Percentiles rank a stretch among this genome's conserved stretches.
phyloP scores from a whole-genome alignment of 164 flowering plant species.

The Protea cynaroides region DNA sequence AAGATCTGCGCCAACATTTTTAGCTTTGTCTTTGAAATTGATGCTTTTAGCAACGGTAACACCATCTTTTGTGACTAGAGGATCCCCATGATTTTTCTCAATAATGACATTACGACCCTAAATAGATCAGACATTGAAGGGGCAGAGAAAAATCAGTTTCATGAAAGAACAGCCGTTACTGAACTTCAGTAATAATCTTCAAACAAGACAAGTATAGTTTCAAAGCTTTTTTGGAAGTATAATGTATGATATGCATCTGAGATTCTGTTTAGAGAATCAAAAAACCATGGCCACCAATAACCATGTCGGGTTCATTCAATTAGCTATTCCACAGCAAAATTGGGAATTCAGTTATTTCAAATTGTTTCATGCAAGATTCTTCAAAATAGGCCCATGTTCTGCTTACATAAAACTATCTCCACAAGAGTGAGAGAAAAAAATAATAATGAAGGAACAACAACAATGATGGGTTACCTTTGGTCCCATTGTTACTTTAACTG shows the following conservation, averaged over 20 bases:
- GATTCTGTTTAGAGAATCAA: background rate
- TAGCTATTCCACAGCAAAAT: background rate
- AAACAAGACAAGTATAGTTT: too few relatives aligned
- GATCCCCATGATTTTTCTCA: conserved; percentile 46
- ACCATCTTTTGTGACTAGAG: conserved; percentile 93
- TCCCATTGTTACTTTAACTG: conserved; percentile 89
- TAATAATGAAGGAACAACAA: conserved; percentile 2
- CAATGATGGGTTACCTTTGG: conserved; percentile 49
- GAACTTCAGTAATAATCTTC: too few relatives aligned
- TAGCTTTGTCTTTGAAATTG: conserved; percentile 55
- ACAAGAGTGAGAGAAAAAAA: background rate
- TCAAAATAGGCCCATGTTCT: background rate
- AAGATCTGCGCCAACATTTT: conserved; percentile 84
- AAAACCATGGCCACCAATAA: background rate
- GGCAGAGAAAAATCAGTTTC: background rate
- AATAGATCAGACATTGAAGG: background rate
- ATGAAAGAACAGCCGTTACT: background rate
- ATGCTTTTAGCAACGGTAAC: conserved; percentile 93
- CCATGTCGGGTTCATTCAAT: background rate
- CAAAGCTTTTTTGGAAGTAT: background rate
- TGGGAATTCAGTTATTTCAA: background rate
- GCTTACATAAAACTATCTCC: background rate
- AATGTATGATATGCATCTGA: background rate
- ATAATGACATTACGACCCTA: conserved; percentile 91
- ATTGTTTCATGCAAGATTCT: background rate